Conservation (phyloP, 371 early-diverging fungal species). For the Mortierella sp. region DNA sequence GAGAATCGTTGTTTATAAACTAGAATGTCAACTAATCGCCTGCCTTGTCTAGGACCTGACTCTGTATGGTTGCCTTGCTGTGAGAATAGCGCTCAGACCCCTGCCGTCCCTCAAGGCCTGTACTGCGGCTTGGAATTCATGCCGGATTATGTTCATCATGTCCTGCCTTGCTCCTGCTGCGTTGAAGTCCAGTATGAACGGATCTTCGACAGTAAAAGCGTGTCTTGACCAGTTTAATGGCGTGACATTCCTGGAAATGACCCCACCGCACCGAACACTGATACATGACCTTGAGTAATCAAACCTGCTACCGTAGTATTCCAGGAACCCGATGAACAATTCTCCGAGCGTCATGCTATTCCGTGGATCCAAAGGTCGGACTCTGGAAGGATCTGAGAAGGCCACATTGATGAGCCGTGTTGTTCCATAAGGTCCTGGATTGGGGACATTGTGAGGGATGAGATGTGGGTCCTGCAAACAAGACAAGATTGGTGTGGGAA, state of each 20-base stretch:
- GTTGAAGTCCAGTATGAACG: constrained; percentile 44
- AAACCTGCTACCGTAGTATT: constrained; percentile 50
- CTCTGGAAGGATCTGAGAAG: constrained; percentile 45
- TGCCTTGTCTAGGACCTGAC: neutral
- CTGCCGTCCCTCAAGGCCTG: constrained; percentile 46
- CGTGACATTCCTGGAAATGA: constrained; percentile 26
- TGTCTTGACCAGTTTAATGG: constrained; percentile 26
- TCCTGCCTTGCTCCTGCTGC: constrained; percentile 33
- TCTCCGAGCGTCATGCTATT: constrained; percentile 51
- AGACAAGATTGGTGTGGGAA: constrained; percentile 36
- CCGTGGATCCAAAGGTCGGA: constrained; percentile 33
- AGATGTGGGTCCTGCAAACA: constrained; percentile 50
- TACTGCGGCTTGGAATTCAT: constrained; percentile 52
- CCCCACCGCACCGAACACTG: constrained; percentile 46
- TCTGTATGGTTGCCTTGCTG: constrained; percentile 26
- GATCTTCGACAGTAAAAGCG: constrained; percentile 48
- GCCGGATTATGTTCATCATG: constrained; percentile 51
- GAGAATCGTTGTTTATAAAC: neutral
- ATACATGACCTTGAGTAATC: constrained; percentile 42
- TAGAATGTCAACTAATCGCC: neutral
- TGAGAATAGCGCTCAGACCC: constrained; percentile 44
- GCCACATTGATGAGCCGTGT: constrained; percentile 40
- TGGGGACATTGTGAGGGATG: constrained; percentile 50
- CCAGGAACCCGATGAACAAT: constrained; percentile 47
- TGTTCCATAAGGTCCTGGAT: constrained; percentile 28